Evolutionary conservation across 106 monocot genomes (phyloP).

Genomic region (Dioscorea zingiberensis): DNA sequence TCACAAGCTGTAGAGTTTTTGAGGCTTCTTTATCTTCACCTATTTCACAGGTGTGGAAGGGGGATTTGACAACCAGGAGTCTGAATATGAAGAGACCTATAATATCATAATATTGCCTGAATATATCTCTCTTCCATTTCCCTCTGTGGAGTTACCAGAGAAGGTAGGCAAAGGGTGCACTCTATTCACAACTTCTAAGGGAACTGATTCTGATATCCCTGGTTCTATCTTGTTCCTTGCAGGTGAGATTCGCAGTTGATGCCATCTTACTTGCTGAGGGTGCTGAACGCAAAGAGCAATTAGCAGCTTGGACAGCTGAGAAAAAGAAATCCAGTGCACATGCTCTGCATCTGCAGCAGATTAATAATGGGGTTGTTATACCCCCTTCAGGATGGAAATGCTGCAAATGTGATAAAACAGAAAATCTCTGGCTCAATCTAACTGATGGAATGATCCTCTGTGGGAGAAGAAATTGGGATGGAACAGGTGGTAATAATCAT

Average conservation of each 20-base stretch:
- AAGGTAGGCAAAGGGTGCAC: constrained; percentile 41
- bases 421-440: constrained; percentile 96
- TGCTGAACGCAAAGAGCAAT: constrained; percentile 74
- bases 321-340: constrained; percentile 79
- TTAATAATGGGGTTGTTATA: constrained; percentile 60
- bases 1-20: background rate
- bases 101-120: constrained; percentile 80
- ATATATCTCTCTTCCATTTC: constrained; percentile 74
- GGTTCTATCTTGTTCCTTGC: constrained; percentile 4
- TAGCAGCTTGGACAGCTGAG: constrained; percentile 86
- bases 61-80: constrained; percentile 85
- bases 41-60: constrained; percentile 74
- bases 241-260: constrained; percentile 96
- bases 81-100: constrained; percentile 79
- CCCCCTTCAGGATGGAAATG: constrained; percentile 97
- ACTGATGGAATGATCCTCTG: constrained; percentile 96
- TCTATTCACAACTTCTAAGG: background rate
- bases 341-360: constrained; percentile 81
- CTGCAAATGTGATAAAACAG: constrained; percentile 83
- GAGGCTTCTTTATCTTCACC: background rate
- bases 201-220: background rate
- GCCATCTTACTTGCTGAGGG: constrained; percentile 73
- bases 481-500: constrained; percentile 94
- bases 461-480: constrained; percentile 94
- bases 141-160: constrained; percentile 90